Evolutionary conservation across 2,329 filamentous ascomycete genomes (phyloP), one percentile per base, ranked within the genome.

Genomic region (Sclerotinia minor): DNA sequence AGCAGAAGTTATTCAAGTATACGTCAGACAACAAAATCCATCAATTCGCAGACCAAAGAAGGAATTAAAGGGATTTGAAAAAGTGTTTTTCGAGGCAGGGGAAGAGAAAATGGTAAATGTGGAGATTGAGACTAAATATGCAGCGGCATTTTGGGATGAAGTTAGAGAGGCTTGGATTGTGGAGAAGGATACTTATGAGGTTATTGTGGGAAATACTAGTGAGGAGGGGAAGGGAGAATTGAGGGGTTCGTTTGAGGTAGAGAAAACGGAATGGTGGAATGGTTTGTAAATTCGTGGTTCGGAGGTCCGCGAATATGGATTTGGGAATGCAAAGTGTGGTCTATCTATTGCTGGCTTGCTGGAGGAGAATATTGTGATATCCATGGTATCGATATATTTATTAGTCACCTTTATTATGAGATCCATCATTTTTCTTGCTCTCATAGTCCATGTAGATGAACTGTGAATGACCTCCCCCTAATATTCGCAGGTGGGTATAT

Each of bases 241-340:
- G 19, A 83, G 76, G 72, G 83, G 79, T 0, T 79, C 78, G 0
- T 88, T 92, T 75, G 81, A 79, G 64, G 83, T 92, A 19, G 78
- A 77, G 21, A 84, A 87, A 80, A 88, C 87, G 2, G 83, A 83
- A 69, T 91, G 86, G 82, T 92, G 89, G 89, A 83, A 82, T 67
- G 89, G 89, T 0, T 69, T 91, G 69, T 90, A 64, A 32, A n/a
- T 61, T 26, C 15, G 2, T 1, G 32, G 17, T 15, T 24, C 7
- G 5, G 7, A 41, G 35, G 11, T 38, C 35, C 35, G 3, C 8
- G 35, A 38, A 38, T 11, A 2, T 1, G 35, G 4, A 11, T 38
- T 38, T 38, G 38, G 38, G 11, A 41, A 41, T 41, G 38, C 38
- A 8, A 4, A 11, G 2, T 41, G 11, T 15, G 4, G 9, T 41